Percentiles rank a stretch among this genome's conserved stretches.
phyloP scores from a whole-genome alignment of 2,329 filamentous ascomycete genomes.

The Cyphellophora europaea region DNA sequence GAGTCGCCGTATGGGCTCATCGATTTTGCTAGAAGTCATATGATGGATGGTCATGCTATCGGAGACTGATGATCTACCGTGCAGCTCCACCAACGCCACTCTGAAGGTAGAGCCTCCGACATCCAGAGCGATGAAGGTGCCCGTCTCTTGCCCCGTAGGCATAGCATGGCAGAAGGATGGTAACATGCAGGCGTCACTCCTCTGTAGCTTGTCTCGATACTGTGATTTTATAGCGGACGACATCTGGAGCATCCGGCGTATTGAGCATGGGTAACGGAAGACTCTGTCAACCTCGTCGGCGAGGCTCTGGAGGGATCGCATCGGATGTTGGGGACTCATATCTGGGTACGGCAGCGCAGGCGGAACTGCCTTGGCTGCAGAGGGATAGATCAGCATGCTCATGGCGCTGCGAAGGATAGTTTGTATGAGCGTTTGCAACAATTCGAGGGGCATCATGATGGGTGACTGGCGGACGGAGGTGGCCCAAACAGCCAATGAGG shows the following conservation, averaged over 20 bases:
- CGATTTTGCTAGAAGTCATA: constrained; percentile 47
- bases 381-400: background rate
- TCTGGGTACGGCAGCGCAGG: background rate
- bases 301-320: constrained; percentile 23
- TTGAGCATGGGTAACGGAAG: constrained; percentile 25
- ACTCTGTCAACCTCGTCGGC: constrained; percentile 23
- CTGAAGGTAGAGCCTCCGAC: constrained; percentile 60
- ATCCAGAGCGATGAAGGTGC: constrained; percentile 53
- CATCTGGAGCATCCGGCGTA: constrained; percentile 29
- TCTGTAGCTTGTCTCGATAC: constrained; percentile 44
- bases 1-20: constrained; percentile 45
- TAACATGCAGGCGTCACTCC: constrained; percentile 53
- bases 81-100: constrained; percentile 50
- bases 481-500: background rate
- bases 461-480: background rate
- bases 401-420: constrained; percentile 1
- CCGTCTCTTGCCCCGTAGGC: constrained; percentile 49
- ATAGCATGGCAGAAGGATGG: constrained; percentile 56
- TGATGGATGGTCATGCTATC: constrained; percentile 45
- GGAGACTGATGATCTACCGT: constrained; percentile 28
- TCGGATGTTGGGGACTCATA: constrained; percentile 1
- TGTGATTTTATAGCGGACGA: constrained; percentile 38
- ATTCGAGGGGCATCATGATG: constrained; percentile 7
- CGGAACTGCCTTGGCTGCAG: constrained; percentile 1
- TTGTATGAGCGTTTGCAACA: constrained; percentile 3